These are phyloP conservation scores for Sporothrix brunneoviolacea DNA, from an alignment of 2,329 filamentous ascomycete species.

Conservation along the genomic window DNA sequence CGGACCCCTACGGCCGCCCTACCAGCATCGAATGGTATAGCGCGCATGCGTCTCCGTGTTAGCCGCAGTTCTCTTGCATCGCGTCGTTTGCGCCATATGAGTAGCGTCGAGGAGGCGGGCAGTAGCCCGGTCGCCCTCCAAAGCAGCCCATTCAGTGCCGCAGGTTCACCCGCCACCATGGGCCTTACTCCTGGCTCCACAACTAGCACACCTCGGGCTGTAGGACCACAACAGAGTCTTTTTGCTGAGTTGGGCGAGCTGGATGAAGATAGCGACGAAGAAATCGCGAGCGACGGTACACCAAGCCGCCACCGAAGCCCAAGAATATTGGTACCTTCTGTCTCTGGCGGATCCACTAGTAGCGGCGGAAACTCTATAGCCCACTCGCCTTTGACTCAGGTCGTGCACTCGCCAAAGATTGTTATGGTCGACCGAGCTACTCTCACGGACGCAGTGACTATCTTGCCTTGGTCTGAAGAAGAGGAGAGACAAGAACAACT, in stretches of 20 bases:
- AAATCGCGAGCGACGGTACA: slow-evolving; percentile 51
- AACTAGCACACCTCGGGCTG: slow-evolving; percentile 42
- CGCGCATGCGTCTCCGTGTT: slow-evolving; percentile 61
- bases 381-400: slow-evolving; percentile 39
- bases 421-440: slow-evolving; percentile 54
- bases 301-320: slow-evolving; percentile 45
- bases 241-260: slow-evolving; percentile 86
- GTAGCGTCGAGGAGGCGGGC: slow-evolving; percentile 47
- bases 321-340: slow-evolving; percentile 38
- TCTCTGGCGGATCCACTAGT: not conserved
- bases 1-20: slow-evolving; percentile 59
- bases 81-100: slow-evolving; percentile 54
- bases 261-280: slow-evolving; percentile 62
- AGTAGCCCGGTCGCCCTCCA: slow-evolving; percentile 36
- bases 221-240: slow-evolving; percentile 63
- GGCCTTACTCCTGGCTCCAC: slow-evolving; percentile 38
- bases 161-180: slow-evolving; percentile 23
- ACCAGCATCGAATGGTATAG: slow-evolving; percentile 42
- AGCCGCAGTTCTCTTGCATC: slow-evolving; percentile 52
- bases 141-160: slow-evolving; percentile 40
- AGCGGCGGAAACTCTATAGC: slow-evolving; percentile 21
- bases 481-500: slow-evolving; percentile 3
- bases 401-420: slow-evolving; percentile 44
- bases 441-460: slow-evolving; percentile 53
- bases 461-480: slow-evolving; percentile 21